Base-by-base conservation (phyloP, 805 yeast species). In the Vanderwaltozyma tropicalis region DNA sequence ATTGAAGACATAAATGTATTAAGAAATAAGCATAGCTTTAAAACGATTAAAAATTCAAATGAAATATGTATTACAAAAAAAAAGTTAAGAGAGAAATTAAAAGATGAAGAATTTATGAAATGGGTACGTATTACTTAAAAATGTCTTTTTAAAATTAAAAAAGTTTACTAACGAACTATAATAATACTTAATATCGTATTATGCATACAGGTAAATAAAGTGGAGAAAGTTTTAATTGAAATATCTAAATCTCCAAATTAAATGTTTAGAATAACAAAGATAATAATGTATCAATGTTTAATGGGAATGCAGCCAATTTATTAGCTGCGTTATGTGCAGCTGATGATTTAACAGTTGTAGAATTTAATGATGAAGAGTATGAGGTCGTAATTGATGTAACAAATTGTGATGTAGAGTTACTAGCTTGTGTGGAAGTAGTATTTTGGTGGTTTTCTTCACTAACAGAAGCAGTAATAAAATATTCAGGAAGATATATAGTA, bases 401-500 rank as follows among this genome's bases (percentile, higher is more conserved):
- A 18, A 12, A 20, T 12, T 14, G 9, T 31, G 24, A 19, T 13
- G 26, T 17, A 17, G 32, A 13, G 26, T 13, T 16, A 10, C 11
- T 25, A 3, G 29, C n/a, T 13, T 15, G 8, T 5, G n/a, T 7
- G 12, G 28, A 24, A 11, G 4, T 3, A 24, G 12, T 3, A 5
- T 14, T 25, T 2, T 14, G 4, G 15, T n/a, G 10, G 11, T 22
- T 8, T 8, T 8, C 11, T 22, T 15, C 14, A 5, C 5, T 6
- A 4, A 11, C 16, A 18, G 21, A 9, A 17, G 20, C 15, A 18
- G 16, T n/a, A 16, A 41, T 24, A 38, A 55, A 55, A 38, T 57
- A 41, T 20, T 46, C 43, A 26, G 61, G 63, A 10, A 53, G 31
- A 31, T 47, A 50, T 18, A 53, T 32, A 3, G 59, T 50, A 7